Conservation (phyloP, 305 asterid species). For the Plantago rigida region DNA sequence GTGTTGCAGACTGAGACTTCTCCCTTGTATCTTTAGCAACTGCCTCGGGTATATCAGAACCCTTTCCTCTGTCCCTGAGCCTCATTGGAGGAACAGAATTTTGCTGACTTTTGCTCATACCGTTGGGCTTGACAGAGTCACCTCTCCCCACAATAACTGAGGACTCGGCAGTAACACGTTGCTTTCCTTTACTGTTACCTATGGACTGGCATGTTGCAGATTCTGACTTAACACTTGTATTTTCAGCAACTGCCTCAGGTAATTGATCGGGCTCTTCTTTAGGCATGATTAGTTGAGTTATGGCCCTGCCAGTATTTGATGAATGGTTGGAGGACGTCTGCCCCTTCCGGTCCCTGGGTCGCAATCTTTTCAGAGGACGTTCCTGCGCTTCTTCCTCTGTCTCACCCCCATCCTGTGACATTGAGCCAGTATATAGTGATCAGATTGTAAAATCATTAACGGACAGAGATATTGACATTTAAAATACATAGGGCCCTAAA, state of each 20-base stretch:
- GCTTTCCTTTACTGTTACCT: slow-evolving; percentile 36
- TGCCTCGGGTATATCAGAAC: too few species aligned
- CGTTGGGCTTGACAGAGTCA: slow-evolving; percentile 28
- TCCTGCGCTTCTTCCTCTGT: slow-evolving; percentile 36
- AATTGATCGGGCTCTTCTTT: slow-evolving; percentile 38
- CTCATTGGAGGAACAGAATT: too few species aligned
- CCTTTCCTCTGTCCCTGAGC: too few species aligned
- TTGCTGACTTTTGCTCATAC: slow-evolving; percentile 11
- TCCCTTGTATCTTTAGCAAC: too few species aligned
- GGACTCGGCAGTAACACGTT: slow-evolving; percentile 33
- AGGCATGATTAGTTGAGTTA: slow-evolving; percentile 29
- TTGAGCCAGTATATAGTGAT: slow-evolving; percentile 25
- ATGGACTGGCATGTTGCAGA: slow-evolving; percentile 26
- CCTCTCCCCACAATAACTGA: slow-evolving; percentile 22
- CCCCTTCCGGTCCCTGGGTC: slow-evolving; percentile 36
- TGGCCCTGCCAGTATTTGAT: slow-evolving; percentile 20
- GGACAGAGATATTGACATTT: not conserved
- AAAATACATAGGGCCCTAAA: slow-evolving; percentile 11
- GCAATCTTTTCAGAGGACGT: slow-evolving; percentile 46
- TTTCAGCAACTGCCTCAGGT: slow-evolving; percentile 26
- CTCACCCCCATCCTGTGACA: slow-evolving; percentile 31
- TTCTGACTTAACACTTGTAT: slow-evolving; percentile 20
- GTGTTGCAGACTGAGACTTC: too few species aligned
- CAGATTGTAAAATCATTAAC: slow-evolving; percentile 16
- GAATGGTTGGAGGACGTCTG: slow-evolving; percentile 32